phyloP scores from a whole-genome alignment of 306 rosid genomes.

The Cercis canadensis region DNA sequence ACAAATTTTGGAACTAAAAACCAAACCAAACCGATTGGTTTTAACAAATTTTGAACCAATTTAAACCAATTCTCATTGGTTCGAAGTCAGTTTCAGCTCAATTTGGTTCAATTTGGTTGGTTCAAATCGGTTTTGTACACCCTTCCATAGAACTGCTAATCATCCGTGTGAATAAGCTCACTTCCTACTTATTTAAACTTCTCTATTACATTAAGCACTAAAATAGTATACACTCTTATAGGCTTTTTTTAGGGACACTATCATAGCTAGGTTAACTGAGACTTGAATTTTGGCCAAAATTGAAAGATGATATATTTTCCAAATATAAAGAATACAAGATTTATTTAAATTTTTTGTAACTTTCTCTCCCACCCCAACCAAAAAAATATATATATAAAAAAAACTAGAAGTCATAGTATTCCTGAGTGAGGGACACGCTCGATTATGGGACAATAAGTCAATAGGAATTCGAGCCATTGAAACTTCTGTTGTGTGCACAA shows the following conservation, averaged over 20 bases:
- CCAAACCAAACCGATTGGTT: no score
- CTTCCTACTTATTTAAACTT: no score
- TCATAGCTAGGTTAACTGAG: not conserved
- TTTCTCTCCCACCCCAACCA: not conserved
- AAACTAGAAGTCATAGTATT: not conserved
- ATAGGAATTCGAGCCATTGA: not conserved
- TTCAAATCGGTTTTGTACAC: no score
- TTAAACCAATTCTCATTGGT: no score
- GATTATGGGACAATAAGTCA: not conserved
- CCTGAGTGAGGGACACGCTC: not conserved
- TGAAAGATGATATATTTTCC: not conserved
- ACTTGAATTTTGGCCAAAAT: not conserved
- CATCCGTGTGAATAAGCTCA: no score
- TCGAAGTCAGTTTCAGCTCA: no score
- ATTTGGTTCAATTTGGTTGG: no score
- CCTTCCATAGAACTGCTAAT: no score
- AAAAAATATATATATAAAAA: not conserved
- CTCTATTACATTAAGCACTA: no score
- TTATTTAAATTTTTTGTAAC: not conserved
- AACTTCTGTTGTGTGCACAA: slow-evolving; percentile 15
- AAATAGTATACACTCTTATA: not conserved
- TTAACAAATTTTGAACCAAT: no score
- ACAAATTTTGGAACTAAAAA: no score
- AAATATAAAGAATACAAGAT: not conserved
- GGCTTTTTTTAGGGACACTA: no score